Conservation (phyloP, 2,329 filamentous ascomycete genomes). For the Ophiostoma populinum region DNA sequence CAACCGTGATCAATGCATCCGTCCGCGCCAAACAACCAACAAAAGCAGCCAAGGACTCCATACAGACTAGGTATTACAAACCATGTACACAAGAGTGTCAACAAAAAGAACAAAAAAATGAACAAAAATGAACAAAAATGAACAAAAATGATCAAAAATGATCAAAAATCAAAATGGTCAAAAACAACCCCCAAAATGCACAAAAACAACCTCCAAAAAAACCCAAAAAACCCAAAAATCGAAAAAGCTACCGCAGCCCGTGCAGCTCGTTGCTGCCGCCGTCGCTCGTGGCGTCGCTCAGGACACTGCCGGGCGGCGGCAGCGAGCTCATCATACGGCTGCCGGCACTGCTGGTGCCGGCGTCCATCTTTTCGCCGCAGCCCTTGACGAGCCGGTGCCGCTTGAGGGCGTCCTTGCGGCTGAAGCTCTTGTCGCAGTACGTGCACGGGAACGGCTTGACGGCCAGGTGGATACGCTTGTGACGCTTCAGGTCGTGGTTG, state of each 20-base stretch:
- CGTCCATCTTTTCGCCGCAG: constrained; percentile 26
- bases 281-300: constrained; percentile 6
- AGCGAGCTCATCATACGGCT: background rate
- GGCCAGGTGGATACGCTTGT: constrained; percentile 85
- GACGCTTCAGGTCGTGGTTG: constrained; percentile 89
- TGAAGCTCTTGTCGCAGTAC: constrained; percentile 92
- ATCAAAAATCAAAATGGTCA: too few relatives aligned
- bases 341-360: background rate
- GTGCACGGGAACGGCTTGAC: constrained; percentile 91
- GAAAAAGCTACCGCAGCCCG: constrained; percentile 1
- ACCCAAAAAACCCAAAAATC: background rate
- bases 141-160: too few relatives aligned
- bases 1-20: too few relatives aligned
- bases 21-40: too few relatives aligned
- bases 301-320: constrained; percentile 3
- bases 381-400: constrained; percentile 48
- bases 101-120: too few relatives aligned
- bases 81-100: too few relatives aligned
- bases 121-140: too few relatives aligned
- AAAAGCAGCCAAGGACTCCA: too few relatives aligned
- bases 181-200: too few relatives aligned
- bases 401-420: constrained; percentile 88
- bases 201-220: background rate
- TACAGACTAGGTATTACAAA: too few relatives aligned
- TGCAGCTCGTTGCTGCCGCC: constrained; percentile 3